Percentiles rank a stretch among this genome's conserved stretches.
Conservation (phyloP, 2,329 filamentous ascomycete genomes). For the Sarocladiaceae sp. region DNA sequence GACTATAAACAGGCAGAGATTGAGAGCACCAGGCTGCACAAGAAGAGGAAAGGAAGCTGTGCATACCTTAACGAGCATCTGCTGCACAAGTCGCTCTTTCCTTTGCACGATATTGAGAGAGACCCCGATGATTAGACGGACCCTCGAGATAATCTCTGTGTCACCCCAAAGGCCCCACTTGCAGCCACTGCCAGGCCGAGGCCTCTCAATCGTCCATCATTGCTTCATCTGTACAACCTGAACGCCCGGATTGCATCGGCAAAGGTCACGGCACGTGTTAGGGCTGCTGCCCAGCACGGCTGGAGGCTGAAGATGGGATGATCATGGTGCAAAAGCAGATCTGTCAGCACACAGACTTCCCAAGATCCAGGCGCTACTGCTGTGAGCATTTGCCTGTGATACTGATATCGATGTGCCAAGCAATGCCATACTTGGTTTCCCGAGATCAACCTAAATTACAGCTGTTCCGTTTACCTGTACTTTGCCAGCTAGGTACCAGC, state of each 20-base stretch:
- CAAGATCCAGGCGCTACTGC: too few species aligned
- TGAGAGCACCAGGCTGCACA: too few species aligned
- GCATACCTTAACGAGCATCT: too few species aligned
- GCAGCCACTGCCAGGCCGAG: not conserved
- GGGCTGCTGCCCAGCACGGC: not conserved
- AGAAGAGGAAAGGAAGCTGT: too few species aligned
- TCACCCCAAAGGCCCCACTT: not conserved
- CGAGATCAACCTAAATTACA: too few species aligned
- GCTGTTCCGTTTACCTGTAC: too few species aligned
- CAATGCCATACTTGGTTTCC: too few species aligned
- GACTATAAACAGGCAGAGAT: too few species aligned
- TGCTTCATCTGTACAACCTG: conserved; percentile 1
- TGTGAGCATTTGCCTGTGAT: too few species aligned
- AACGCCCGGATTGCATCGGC: not conserved
- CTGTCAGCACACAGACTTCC: not conserved
- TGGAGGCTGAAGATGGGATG: not conserved
- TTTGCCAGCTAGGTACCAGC: too few species aligned
- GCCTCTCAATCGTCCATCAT: not conserved
- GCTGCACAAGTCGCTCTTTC: not conserved
- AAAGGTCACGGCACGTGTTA: conserved; percentile 4
- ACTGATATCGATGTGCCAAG: too few species aligned
- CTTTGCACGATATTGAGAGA: not conserved
- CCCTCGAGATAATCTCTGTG: not conserved
- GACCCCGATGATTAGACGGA: not conserved
- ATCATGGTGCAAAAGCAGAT: not conserved